A percentile compares a stretch with the other conserved stretches of the same genome.
Conservation (phyloP, 129 eudicot species). For the Pittosporum tobira region DNA sequence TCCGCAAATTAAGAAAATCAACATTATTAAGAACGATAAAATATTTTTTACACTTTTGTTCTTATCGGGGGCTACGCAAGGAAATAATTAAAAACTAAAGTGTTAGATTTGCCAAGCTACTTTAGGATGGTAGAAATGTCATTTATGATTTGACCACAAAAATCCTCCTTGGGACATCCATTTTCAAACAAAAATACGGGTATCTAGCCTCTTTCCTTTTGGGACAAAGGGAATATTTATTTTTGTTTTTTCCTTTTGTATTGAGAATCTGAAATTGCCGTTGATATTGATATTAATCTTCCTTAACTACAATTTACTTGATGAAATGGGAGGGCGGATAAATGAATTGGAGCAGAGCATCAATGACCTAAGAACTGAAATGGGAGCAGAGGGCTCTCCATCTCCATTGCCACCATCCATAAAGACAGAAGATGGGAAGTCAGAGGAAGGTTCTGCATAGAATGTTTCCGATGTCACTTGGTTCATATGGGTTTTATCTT, state of each 20-base stretch:
- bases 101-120: too few relatives aligned
- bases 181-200: too few relatives aligned
- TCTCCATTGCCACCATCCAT: slow-evolving; percentile 42
- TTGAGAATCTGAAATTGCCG: not conserved
- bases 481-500: slow-evolving; percentile 15
- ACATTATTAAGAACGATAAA: too few relatives aligned
- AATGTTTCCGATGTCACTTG: not conserved
- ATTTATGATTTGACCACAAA: too few relatives aligned
- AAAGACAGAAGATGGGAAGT: slow-evolving; percentile 28
- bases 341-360: slow-evolving; percentile 69
- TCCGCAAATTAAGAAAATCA: too few relatives aligned
- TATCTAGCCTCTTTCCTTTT: not conserved
- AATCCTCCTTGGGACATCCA: too few relatives aligned
- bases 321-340: slow-evolving; percentile 66
- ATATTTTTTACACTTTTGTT: too few relatives aligned
- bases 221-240: not conserved
- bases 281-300: not conserved
- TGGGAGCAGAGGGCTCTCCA: slow-evolving; percentile 62
- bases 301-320: slow-evolving; percentile 40
- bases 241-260: not conserved
- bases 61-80: too few relatives aligned
- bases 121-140: too few relatives aligned
- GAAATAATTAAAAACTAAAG: too few relatives aligned
- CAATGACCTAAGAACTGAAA: slow-evolving; percentile 49
- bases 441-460: slow-evolving; percentile 38